Evolutionary conservation across 176 grass and related monocot genomes (phyloP), one percentile per base, ranked within the genome.

Genomic region (Coix lacrymajobi): DNA sequence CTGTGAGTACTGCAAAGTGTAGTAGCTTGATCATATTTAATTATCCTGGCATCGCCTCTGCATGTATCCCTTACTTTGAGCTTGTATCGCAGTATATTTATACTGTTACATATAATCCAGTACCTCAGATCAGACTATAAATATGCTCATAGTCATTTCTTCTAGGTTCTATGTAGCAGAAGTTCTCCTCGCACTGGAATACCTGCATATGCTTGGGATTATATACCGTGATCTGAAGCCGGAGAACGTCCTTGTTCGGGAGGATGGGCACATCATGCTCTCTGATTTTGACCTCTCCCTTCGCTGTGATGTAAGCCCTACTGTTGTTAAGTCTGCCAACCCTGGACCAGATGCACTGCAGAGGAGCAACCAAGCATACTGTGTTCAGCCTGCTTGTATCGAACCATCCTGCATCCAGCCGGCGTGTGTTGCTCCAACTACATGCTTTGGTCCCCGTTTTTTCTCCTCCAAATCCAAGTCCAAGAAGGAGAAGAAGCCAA

Each of bases 191-290:
- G 45, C 92, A 69, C 78, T 94, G 66, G 92, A 94, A 62, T 94
- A 94, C 76, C 89, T 94, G 64, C 92, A 94, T 79, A 94, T 94
- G 92, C 86, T 94, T 73, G 92, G 92, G 45, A 94, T 94, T 68
- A 94, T 94, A 91, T 94, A 94, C 80, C 92, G 92, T 69, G 92
- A 94, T 79, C 82, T 94, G 25, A 91, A 91, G 66, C 92, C 92
- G 19, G 92, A 94, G 80, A 94, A 94, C 4, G 92, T 94, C 73
- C 84, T 94, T 78, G 92, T 94, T 51, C 86, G 89, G 77, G 89
- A 94, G 56, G 92, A 94, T 81, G 92, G 92, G 32, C 92, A 94
- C 67, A 94, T 94, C 13, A 94, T 94, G 92, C 89, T 94, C 36
- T 89, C 92, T 9, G 92, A 94, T 78, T 94, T 91, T 71, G 92